A percentile compares a stretch with the other conserved stretches of the same genome.
Conservation (phyloP, 2,329 filamentous ascomycete species). For the Epichloe bromicola region DNA sequence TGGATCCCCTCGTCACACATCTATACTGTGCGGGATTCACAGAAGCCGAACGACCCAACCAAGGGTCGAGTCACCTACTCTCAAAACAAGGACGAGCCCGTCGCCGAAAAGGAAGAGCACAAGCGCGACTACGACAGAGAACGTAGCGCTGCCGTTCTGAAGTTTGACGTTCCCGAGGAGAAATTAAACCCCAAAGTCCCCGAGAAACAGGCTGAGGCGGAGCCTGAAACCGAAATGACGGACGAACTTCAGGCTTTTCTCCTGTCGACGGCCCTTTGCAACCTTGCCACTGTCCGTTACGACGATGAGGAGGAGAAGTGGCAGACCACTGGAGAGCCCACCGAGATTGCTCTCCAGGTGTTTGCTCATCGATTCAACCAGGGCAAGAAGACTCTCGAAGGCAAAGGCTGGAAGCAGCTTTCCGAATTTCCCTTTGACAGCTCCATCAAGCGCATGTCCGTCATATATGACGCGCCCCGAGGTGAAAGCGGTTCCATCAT, state of each 20-base stretch:
- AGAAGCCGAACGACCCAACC: slow-evolving; percentile 48
- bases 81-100: slow-evolving; percentile 20
- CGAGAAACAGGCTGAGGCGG: slow-evolving; percentile 15
- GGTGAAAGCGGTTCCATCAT: slow-evolving; percentile 25
- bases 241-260: slow-evolving; percentile 38
- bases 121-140: slow-evolving; percentile 46
- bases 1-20: slow-evolving; percentile 47
- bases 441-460: slow-evolving; percentile 67
- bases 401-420: slow-evolving; percentile 45
- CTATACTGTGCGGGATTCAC: slow-evolving; percentile 48
- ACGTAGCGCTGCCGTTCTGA: slow-evolving; percentile 45
- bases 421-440: slow-evolving; percentile 72
- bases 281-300: slow-evolving; percentile 45
- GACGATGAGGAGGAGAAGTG: slow-evolving; percentile 43
- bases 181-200: slow-evolving; percentile 28
- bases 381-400: slow-evolving; percentile 40
- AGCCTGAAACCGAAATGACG: slow-evolving; percentile 31
- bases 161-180: slow-evolving; percentile 48
- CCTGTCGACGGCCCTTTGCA: slow-evolving; percentile 49
- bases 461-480: slow-evolving; percentile 47
- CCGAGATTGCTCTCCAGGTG: slow-evolving; percentile 65
- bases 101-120: slow-evolving; percentile 22
- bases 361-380: slow-evolving; percentile 56
- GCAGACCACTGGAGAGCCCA: slow-evolving; percentile 58
- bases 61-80: slow-evolving; percentile 39